These are phyloP conservation scores for Gymnopilus dilepis DNA, from an alignment of 768 basidiomycete genomes.

Conservation along the genomic window DNA sequence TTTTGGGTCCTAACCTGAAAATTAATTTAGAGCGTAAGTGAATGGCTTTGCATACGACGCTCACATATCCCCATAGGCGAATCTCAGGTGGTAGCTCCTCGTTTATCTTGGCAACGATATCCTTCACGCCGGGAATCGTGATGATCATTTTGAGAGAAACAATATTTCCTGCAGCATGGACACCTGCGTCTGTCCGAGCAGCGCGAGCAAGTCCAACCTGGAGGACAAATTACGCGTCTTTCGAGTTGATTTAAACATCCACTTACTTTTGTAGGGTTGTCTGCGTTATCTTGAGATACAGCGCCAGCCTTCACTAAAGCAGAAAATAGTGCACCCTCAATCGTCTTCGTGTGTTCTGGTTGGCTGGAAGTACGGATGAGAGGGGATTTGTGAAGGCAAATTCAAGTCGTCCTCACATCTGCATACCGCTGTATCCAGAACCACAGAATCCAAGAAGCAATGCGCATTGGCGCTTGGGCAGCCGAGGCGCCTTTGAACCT, in stretches of 20 bases:
- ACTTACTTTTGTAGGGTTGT: constrained; percentile 83
- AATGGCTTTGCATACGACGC: constrained; percentile 30
- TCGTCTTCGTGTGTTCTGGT: constrained; percentile 70
- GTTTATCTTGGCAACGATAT: constrained; percentile 79
- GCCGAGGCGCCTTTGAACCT: constrained; percentile 54
- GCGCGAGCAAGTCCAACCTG: constrained; percentile 87
- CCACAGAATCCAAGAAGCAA: constrained; percentile 92
- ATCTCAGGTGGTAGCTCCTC: constrained; percentile 89
- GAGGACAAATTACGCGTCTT: constrained; percentile 4
- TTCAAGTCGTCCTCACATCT: constrained; percentile 86
- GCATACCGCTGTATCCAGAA: constrained; percentile 92
- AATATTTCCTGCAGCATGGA: constrained; percentile 95
- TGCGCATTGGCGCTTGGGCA: constrained; percentile 86
- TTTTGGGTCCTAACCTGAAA: constrained; percentile 72
- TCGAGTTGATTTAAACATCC: neutral
- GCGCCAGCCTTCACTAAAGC: constrained; percentile 90
- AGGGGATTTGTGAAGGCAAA: neutral
- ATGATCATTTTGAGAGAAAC: constrained; percentile 92
- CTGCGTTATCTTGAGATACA: constrained; percentile 93
- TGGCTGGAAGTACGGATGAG: constrained; percentile 52
- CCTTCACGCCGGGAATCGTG: constrained; percentile 68
- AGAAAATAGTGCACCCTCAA: constrained; percentile 89
- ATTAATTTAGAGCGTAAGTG: constrained; percentile 7
- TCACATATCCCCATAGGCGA: constrained; percentile 87
- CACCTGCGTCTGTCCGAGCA: constrained; percentile 95